Evolutionary conservation across 371 early-diverging fungal species (phyloP).

Genomic region (Mycotypha africana): DNA sequence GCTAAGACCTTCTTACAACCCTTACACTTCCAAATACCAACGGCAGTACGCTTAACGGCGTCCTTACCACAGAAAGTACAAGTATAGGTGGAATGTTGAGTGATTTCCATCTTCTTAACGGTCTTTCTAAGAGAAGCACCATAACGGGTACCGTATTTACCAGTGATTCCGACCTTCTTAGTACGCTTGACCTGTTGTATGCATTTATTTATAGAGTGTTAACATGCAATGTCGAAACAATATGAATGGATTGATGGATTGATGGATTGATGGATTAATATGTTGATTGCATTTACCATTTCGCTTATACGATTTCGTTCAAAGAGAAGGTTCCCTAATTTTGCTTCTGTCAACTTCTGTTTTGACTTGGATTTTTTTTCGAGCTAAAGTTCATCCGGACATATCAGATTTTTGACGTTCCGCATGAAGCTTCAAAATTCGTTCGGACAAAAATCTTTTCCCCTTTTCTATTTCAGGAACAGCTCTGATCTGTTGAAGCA

Average conservation of each 20-base stretch:
- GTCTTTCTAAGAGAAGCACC: conserved; percentile 99
- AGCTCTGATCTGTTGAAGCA: too few relatives aligned
- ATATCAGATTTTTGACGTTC: too few relatives aligned
- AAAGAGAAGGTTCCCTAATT: conserved; percentile 9
- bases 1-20: conserved; percentile 96
- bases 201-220: not conserved
- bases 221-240: too few relatives aligned
- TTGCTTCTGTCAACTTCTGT: not conserved
- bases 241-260: conserved; percentile 27
- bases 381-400: too few relatives aligned
- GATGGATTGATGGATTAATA: conserved; percentile 9
- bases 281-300: conserved; percentile 10
- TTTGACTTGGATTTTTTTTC: not conserved
- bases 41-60: conserved; percentile 94
- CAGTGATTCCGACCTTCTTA: conserved; percentile 99
- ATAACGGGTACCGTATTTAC: conserved; percentile 99
- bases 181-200: conserved; percentile 97
- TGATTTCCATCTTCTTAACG: conserved; percentile 99
- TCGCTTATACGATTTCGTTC: conserved; percentile 14
- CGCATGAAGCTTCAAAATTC: too few relatives aligned
- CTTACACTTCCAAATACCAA: conserved; percentile 99
- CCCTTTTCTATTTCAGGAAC: too few relatives aligned
- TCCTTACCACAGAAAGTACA: conserved; percentile 99
- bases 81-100: conserved; percentile 99
- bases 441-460: too few relatives aligned